These are phyloP conservation scores for Rosa persica DNA, from an alignment of 306 rosid species.

Conservation along the genomic window DNA sequence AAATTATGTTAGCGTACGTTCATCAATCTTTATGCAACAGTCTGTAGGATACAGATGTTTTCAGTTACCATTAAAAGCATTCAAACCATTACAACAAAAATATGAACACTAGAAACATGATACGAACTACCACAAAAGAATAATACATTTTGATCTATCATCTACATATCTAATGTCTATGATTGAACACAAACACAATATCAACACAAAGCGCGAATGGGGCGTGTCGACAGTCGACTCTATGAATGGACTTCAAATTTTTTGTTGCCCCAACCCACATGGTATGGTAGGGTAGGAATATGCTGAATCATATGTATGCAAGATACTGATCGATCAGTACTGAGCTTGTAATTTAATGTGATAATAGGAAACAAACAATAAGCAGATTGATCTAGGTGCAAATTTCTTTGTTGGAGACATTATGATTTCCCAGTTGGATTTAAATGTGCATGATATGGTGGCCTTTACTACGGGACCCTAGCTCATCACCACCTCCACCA, in stretches of 20 bases:
- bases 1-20: too few relatives aligned
- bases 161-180: background rate
- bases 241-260: background rate
- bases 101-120: too few relatives aligned
- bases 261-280: background rate
- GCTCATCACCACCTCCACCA: background rate
- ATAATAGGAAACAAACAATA: background rate
- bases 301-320: background rate
- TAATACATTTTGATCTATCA: background rate
- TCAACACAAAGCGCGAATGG: background rate
- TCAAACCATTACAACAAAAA: too few relatives aligned
- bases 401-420: conserved; percentile 11
- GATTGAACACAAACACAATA: background rate
- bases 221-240: background rate
- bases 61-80: too few relatives aligned
- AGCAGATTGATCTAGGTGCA: conserved; percentile 7
- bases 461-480: background rate
- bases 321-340: background rate
- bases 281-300: conserved; percentile 10
- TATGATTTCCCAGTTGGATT: conserved; percentile 3
- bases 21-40: too few relatives aligned
- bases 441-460: conserved; percentile 10
- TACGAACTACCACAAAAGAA: background rate
- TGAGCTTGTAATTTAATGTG: background rate
- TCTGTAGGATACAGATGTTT: too few relatives aligned